Evolutionary conservation across 441 rosid species (phyloP).

Genomic region (Mallotus repandus): DNA sequence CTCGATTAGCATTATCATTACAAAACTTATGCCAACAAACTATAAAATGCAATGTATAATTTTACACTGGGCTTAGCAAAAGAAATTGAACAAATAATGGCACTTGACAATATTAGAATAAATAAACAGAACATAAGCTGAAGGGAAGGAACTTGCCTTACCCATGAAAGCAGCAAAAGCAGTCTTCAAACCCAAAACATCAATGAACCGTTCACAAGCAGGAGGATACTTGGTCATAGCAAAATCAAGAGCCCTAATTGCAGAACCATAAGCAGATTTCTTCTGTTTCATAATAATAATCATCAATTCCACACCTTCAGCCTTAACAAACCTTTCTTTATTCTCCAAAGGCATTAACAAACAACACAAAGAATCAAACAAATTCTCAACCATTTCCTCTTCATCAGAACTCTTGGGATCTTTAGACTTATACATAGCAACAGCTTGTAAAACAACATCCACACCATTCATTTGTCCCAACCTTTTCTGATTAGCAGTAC

Average conservation of each 20-base stretch:
- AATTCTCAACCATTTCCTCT: constrained; percentile 97
- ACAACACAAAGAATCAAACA: constrained; percentile 86
- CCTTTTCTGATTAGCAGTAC: constrained; percentile 80
- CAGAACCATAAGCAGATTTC: constrained; percentile 93
- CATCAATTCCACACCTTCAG: constrained; percentile 98
- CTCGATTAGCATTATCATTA: not conserved
- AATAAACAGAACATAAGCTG: constrained; percentile 1
- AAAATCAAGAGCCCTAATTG: constrained; percentile 88
- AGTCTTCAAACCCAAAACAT: constrained; percentile 92
- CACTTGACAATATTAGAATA: not conserved
- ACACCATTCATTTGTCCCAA: constrained; percentile 96
- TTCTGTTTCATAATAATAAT: constrained; percentile 98
- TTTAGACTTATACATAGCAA: constrained; percentile 87
- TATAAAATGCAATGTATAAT: not conserved
- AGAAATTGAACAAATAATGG: not conserved
- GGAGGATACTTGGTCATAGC: constrained; percentile 98
- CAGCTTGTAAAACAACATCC: constrained; percentile 88
- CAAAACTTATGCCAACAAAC: not conserved
- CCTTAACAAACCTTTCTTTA: constrained; percentile 93
- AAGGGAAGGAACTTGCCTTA: constrained; percentile 76
- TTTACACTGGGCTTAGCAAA: not conserved
- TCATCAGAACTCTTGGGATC: constrained; percentile 92
- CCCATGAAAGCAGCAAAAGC: constrained; percentile 99
- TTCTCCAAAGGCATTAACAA: constrained; percentile 97
- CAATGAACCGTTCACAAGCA: constrained; percentile 93